Conservation (phyloP, 257 asterid species). For the Misopates orontium region DNA sequence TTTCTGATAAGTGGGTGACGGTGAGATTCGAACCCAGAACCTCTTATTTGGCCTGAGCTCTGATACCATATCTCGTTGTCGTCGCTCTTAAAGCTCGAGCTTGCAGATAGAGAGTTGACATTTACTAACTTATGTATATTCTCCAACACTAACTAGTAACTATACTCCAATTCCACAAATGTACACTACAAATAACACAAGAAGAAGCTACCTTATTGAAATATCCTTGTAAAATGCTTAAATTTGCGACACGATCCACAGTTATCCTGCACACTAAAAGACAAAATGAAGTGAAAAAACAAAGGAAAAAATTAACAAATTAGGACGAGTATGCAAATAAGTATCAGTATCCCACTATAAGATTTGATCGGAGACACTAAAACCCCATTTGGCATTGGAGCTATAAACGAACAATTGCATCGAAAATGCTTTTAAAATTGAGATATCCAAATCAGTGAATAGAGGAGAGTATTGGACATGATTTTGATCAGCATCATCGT, state of each 20-base stretch:
- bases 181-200: not conserved
- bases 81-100: no score
- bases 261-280: conserved; percentile 30
- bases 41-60: no score
- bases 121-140: no score
- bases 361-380: conserved; percentile 25
- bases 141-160: no score
- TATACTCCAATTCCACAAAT: no score
- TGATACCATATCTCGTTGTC: no score
- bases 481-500: not conserved
- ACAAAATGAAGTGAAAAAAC: conserved; percentile 22
- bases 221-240: conserved; percentile 26
- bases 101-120: no score
- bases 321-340: conserved; percentile 2
- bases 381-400: conserved; percentile 32
- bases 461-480: conserved; percentile 25
- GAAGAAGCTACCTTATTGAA: conserved; percentile 22
- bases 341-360: conserved; percentile 26
- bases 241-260: conserved; percentile 24
- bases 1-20: no score
- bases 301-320: conserved; percentile 1
- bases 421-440: conserved; percentile 36
- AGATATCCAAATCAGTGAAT: conserved; percentile 33
- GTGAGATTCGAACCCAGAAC: no score
- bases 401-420: conserved; percentile 20